Conservation (phyloP, 495 filamentous ascomycete species). For the Bacidia rubella region DNA sequence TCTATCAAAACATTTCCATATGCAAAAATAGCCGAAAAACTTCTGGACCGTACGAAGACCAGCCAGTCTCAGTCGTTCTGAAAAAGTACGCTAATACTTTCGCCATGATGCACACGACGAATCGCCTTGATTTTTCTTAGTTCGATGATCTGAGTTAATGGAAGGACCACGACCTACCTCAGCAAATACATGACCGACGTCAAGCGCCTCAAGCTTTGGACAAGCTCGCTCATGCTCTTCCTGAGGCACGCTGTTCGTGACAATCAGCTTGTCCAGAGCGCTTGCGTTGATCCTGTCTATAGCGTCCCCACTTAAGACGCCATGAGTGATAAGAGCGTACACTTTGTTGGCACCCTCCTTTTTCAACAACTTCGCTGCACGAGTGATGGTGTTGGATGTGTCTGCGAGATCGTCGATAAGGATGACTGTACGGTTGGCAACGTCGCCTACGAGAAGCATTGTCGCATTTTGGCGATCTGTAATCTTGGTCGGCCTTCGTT, state of each 20-base stretch:
- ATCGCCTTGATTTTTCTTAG: slow-evolving; percentile 51
- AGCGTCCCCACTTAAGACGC: slow-evolving; percentile 86
- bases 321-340: slow-evolving; percentile 86
- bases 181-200: slow-evolving; percentile 84
- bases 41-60: too few relatives aligned
- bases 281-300: slow-evolving; percentile 86
- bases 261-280: slow-evolving; percentile 77
- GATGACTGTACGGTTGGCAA: slow-evolving; percentile 67
- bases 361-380: slow-evolving; percentile 92
- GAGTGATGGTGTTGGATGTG: slow-evolving; percentile 90
- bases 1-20: too few relatives aligned
- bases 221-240: slow-evolving; percentile 60
- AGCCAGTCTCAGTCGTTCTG: slow-evolving; percentile 64
- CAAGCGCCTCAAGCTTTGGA: slow-evolving; percentile 80
- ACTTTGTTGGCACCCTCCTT: slow-evolving; percentile 81
- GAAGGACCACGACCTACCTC: slow-evolving; percentile 41
- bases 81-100: slow-evolving; percentile 95
- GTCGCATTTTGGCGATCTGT: slow-evolving; percentile 89
- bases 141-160: not conserved
- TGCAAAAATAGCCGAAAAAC: too few relatives aligned
- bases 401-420: slow-evolving; percentile 91
- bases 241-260: slow-evolving; percentile 90
- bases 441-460: slow-evolving; percentile 96
- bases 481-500: slow-evolving; percentile 90
- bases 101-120: slow-evolving; percentile 89